Conservation (phyloP, 192 early-diverging fungal genomes). For the Podila horticola region DNA sequence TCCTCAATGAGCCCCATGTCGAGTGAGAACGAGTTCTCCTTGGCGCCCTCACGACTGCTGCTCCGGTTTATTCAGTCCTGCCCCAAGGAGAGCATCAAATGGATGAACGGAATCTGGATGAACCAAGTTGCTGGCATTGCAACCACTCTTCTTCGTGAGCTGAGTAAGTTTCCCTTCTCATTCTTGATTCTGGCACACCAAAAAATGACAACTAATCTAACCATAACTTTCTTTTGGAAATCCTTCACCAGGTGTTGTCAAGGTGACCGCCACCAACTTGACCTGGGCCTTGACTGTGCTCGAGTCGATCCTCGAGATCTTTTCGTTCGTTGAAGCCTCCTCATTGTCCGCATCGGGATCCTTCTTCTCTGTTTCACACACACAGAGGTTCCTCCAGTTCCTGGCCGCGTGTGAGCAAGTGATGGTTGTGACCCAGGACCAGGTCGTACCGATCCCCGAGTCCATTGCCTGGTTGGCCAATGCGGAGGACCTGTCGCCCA, state of each 20-base stretch:
- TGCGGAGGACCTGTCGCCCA: constrained; percentile 3
- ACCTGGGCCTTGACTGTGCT: constrained; percentile 30
- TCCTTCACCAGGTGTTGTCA: constrained; percentile 20
- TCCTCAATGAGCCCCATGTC: constrained; percentile 11
- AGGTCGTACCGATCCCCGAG: constrained; percentile 16
- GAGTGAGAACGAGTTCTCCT: constrained; percentile 37
- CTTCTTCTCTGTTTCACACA: constrained; percentile 12
- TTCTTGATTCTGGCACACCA: too few species aligned
- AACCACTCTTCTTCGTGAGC: constrained; percentile 33
- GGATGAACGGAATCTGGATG: constrained; percentile 43
- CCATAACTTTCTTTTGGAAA: not conserved
- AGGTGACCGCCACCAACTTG: constrained; percentile 25
- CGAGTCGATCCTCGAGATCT: constrained; percentile 38
- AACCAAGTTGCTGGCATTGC: constrained; percentile 48
- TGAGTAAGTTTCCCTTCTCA: constrained; percentile 50
- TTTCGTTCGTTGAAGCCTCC: constrained; percentile 20
- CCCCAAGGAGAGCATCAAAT: constrained; percentile 37
- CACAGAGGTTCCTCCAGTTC: constrained; percentile 8
- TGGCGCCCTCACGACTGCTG: constrained; percentile 49
- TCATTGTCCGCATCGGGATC: not conserved
- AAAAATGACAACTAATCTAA: too few species aligned
- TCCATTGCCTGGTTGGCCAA: constrained; percentile 1
- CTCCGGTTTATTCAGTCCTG: constrained; percentile 46
- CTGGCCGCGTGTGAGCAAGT: constrained; percentile 30
- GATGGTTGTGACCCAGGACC: constrained; percentile 25